phyloP scores from a whole-genome alignment of 352 stramenopile genomes.

The Halophytophthora polymorphica region DNA sequence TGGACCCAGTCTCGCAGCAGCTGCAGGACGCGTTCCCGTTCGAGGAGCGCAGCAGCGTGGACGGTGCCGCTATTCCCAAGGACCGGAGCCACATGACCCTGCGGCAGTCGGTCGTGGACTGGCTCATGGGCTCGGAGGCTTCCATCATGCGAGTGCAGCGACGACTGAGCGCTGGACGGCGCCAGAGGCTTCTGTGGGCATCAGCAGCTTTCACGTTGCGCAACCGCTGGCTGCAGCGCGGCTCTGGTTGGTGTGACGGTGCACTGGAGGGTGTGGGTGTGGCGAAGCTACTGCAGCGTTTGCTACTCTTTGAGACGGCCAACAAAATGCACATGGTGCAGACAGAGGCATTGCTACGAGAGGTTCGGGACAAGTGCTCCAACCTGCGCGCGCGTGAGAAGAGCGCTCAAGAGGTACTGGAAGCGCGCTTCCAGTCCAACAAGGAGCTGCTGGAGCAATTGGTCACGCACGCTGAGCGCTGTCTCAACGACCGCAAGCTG shows the following conservation, averaged over 20 bases:
- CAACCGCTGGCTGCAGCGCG: slow-evolving; percentile 63
- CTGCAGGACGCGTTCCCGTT: slow-evolving; percentile 47
- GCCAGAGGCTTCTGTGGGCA: slow-evolving; percentile 50
- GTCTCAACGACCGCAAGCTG: slow-evolving; percentile 75
- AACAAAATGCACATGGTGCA: slow-evolving; percentile 81
- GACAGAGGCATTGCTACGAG: slow-evolving; percentile 51
- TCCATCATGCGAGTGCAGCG: slow-evolving; percentile 43
- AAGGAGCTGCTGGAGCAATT: slow-evolving; percentile 46
- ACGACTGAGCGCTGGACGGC: slow-evolving; percentile 41
- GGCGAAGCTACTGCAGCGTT: slow-evolving; percentile 48
- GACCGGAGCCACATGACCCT: slow-evolving; percentile 38
- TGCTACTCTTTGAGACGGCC: slow-evolving; percentile 56
- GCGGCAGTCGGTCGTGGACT: slow-evolving; percentile 51
- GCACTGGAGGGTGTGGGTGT: slow-evolving; percentile 57
- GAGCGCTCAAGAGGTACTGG: slow-evolving; percentile 35
- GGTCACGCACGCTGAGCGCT: slow-evolving; percentile 50
- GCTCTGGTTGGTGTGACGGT: slow-evolving; percentile 60
- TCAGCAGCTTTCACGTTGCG: slow-evolving; percentile 56
- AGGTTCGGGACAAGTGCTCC: slow-evolving; percentile 63
- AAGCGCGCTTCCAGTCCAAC: slow-evolving; percentile 40
- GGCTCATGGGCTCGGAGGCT: slow-evolving; percentile 57
- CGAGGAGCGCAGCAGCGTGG: slow-evolving; percentile 32
- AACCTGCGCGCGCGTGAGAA: slow-evolving; percentile 45
- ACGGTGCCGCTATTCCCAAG: slow-evolving; percentile 45
- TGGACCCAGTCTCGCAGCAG: slow-evolving; percentile 33